Evolutionary conservation across 306 rosid genomes (phyloP).

Genomic region (Morella rubra): DNA sequence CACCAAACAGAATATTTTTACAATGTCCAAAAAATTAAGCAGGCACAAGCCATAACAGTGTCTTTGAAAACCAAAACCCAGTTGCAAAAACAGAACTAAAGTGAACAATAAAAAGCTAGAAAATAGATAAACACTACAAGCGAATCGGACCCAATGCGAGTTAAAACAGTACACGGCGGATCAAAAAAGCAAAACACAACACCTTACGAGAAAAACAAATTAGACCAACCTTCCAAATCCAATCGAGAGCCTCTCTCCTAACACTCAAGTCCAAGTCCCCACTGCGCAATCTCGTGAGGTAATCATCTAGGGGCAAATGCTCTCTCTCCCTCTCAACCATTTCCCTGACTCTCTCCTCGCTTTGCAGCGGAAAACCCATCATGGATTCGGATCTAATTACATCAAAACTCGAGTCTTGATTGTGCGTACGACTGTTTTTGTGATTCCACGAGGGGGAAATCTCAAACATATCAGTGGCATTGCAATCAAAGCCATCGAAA

Average conservation of each 20-base stretch:
- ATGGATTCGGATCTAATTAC: slow-evolving; percentile 36
- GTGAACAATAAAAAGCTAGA: slow-evolving; percentile 10
- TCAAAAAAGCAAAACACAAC: slow-evolving; percentile 15
- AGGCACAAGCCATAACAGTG: neutral
- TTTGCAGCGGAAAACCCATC: slow-evolving; percentile 36
- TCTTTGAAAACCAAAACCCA: slow-evolving; percentile 20
- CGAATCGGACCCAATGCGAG: slow-evolving; percentile 7
- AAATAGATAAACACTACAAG: neutral
- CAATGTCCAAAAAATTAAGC: slow-evolving; percentile 3
- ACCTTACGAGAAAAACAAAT: slow-evolving; percentile 18
- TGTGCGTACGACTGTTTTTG: slow-evolving; percentile 23
- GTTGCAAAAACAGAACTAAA: slow-evolving; percentile 15
- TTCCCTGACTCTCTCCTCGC: slow-evolving; percentile 42
- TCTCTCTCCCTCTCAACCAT: slow-evolving; percentile 60
- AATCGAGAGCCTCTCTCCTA: slow-evolving; percentile 67
- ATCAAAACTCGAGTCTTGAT: slow-evolving; percentile 28
- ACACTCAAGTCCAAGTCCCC: slow-evolving; percentile 67
- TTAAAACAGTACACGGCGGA: slow-evolving; percentile 27
- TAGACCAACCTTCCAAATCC: slow-evolving; percentile 74
- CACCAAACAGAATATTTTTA: slow-evolving; percentile 13
- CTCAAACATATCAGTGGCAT: slow-evolving; percentile 38
- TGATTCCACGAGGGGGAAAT: slow-evolving; percentile 36
- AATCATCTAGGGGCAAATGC: slow-evolving; percentile 61
- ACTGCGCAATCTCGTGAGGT: slow-evolving; percentile 53
- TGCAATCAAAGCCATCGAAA: slow-evolving; percentile 47